Percentiles rank a stretch among this genome's conserved stretches.
Conservation (phyloP, 148 eudicot species). For the Dianthus caryophyllus region DNA sequence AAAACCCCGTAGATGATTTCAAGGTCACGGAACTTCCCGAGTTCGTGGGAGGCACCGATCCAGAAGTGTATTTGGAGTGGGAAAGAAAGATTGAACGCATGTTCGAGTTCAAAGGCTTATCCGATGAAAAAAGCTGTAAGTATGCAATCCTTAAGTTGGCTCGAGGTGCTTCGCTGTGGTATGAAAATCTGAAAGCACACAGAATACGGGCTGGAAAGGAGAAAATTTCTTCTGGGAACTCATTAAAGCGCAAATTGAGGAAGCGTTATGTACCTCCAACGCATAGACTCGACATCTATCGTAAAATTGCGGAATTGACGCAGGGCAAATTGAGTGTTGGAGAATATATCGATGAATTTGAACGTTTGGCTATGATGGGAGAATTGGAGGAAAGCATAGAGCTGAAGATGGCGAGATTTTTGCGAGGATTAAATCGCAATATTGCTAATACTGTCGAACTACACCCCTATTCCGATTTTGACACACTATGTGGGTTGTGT, state of each 20-base stretch:
- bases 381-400: neutral
- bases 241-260: no score
- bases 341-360: neutral
- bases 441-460: neutral
- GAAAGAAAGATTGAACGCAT: no score
- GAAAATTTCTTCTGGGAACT: no score
- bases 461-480: neutral
- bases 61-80: no score
- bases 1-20: neutral
- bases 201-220: neutral
- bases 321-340: neutral
- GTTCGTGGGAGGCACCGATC: no score
- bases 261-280: neutral
- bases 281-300: neutral
- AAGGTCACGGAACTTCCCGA: no score
- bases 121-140: neutral
- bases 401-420: neutral
- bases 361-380: neutral
- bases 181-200: neutral
- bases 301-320: neutral
- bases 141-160: neutral
- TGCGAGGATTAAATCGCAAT: neutral
- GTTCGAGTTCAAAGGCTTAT: neutral
- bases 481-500: neutral
- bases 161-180: neutral